Base-by-base conservation (phyloP, 768 basidiomycete genomes). In the Suillus americanus region DNA sequence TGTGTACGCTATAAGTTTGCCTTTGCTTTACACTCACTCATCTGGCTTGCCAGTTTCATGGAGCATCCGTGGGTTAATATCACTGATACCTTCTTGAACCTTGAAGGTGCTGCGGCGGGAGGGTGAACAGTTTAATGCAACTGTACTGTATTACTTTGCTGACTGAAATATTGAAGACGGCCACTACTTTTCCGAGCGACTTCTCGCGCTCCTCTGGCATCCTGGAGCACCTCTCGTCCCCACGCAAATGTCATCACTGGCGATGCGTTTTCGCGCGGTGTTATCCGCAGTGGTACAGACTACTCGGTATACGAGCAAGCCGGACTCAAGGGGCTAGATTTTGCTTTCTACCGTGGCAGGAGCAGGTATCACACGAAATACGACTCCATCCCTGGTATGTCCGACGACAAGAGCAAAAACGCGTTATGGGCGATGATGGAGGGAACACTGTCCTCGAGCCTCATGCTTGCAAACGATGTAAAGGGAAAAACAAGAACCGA, bases 351-450 rank as follows among this genome's bases (percentile, higher is more conserved):
- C 74, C 83, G 81, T 64, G 86, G 86, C 1, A 81, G 92, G 50
- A 87, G 89, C 65, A 83, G 81, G 66, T 94, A 94, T 68, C 93
- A 95, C 72, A 94, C 92, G 0, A 83, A 83, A 70, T 85, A 85
- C 48, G 92, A 94, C 70, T 82, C 86, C 1, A 81, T 93, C 51
- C 79, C 88, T 8, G 84, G 83, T 60, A 86, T 82, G 37, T 72
- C 79, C 3, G 88, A 87, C 0, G 56, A 57, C 16, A 18, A 57
- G 37, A 79, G 82, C 14, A 79, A 82, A 67, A 81, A 78, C 41
- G 78, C 89, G 9, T 77, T 95, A 10, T 94, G 92, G 91, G 82
- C 86, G 3, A 91, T 93, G 88, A 84, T 94, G 84, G 90, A 94
- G 66, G 80, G 82, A 1, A 78, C 86, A 0, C 75, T 80, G 59